Conservation (phyloP, 2,329 filamentous ascomycete species). For the Penicillium hordei region DNA sequence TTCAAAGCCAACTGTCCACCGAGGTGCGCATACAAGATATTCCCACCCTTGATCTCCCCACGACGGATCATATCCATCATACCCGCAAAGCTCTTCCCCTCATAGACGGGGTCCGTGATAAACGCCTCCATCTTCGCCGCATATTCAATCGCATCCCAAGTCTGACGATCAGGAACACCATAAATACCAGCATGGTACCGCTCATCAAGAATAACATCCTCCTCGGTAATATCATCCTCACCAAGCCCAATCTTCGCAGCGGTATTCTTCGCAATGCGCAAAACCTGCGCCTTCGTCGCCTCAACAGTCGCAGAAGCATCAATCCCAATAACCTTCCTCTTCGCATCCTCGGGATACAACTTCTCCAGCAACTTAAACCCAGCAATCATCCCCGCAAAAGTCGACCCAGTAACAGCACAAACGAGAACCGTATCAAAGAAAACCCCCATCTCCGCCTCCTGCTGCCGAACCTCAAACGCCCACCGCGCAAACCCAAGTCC, state of each 20-base stretch:
- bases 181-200: constrained; percentile 68
- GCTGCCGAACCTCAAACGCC: constrained; percentile 66
- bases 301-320: constrained; percentile 61
- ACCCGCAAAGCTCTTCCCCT: constrained; percentile 72
- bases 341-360: constrained; percentile 40
- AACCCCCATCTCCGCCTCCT: constrained; percentile 61
- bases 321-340: constrained; percentile 63
- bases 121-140: constrained; percentile 68
- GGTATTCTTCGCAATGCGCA: constrained; percentile 65
- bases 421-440: constrained; percentile 69
- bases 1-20: constrained; percentile 70
- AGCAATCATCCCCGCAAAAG: constrained; percentile 69
- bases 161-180: constrained; percentile 65
- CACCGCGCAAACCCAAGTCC: constrained; percentile 70
- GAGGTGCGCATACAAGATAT: constrained; percentile 69
- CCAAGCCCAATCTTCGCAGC: constrained; percentile 62
- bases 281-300: constrained; percentile 64
- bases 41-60: constrained; percentile 62
- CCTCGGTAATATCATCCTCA: constrained; percentile 60
- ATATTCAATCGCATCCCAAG: constrained; percentile 67
- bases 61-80: constrained; percentile 67
- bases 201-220: constrained; percentile 63
- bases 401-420: constrained; percentile 70
- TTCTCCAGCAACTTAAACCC: constrained; percentile 66
- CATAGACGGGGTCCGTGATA: constrained; percentile 74